Percentiles rank a stretch among this genome's conserved stretches.
phyloP scores from a whole-genome alignment of 2,329 filamentous ascomycete species.

The Diaporthe velutina region DNA sequence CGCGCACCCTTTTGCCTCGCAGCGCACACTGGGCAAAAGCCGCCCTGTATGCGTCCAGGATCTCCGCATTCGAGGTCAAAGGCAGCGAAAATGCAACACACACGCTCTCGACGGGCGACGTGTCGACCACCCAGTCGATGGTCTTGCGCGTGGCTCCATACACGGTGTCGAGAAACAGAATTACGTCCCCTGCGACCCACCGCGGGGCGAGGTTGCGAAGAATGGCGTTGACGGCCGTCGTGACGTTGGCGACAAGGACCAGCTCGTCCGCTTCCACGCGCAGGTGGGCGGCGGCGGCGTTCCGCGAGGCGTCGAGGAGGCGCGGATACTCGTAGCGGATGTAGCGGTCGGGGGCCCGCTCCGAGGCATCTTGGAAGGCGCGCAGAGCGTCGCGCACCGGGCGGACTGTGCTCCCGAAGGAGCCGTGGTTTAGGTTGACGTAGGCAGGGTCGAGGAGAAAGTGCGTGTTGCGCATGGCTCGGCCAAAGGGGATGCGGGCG shows the following conservation, averaged over 20 bases:
- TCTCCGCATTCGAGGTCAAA: slow-evolving; percentile 73
- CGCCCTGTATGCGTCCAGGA: slow-evolving; percentile 71
- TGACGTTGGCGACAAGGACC: slow-evolving; percentile 87
- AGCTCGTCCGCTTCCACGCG: slow-evolving; percentile 73
- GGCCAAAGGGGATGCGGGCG: not conserved
- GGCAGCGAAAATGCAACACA: slow-evolving; percentile 76
- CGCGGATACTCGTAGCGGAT: slow-evolving; percentile 76
- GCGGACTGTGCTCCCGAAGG: slow-evolving; percentile 82
- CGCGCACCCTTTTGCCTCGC: slow-evolving; percentile 52
- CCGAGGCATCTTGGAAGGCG: slow-evolving; percentile 73
- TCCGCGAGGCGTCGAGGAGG: slow-evolving; percentile 73
- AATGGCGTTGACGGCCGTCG: slow-evolving; percentile 81
- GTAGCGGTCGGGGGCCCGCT: slow-evolving; percentile 80
- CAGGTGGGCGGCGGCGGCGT: slow-evolving; percentile 74
- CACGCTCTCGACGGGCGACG: slow-evolving; percentile 60
- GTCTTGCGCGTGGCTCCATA: slow-evolving; percentile 84
- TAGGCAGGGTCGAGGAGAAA: not conserved
- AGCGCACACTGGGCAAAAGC: slow-evolving; percentile 67
- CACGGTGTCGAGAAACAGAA: slow-evolving; percentile 82
- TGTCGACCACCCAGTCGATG: slow-evolving; percentile 78
- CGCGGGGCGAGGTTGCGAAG: slow-evolving; percentile 76
- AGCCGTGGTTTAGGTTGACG: slow-evolving; percentile 59
- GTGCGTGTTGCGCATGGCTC: not conserved
- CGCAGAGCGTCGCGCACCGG: slow-evolving; percentile 72
- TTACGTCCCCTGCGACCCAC: slow-evolving; percentile 78